A percentile compares a stretch with the other conserved stretches of the same genome.
phyloP scores from a whole-genome alignment of 768 basidiomycete genomes.

The Naganishia randhawae region DNA sequence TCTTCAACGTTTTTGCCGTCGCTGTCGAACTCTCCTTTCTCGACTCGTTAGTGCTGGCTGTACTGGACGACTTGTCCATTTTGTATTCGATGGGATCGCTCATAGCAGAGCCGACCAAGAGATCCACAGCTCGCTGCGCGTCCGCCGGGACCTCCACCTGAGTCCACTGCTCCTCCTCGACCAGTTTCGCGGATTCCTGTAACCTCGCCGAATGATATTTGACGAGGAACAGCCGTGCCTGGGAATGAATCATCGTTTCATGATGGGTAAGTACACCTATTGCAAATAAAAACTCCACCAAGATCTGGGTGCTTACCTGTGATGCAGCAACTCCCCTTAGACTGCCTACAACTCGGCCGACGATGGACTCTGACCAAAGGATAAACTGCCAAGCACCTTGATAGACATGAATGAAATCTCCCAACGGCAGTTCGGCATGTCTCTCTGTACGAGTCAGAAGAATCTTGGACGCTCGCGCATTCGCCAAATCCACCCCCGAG shows the following conservation, averaged over 20 bases:
- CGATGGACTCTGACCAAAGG: conserved; percentile 68
- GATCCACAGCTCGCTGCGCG: conserved; percentile 68
- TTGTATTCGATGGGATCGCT: conserved; percentile 70
- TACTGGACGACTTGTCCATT: conserved; percentile 45
- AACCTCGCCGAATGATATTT: conserved; percentile 78
- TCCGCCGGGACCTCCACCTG: conserved; percentile 66
- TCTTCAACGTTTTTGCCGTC: conserved; percentile 53
- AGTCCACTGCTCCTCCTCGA: conserved; percentile 94
- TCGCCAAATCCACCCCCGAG: conserved; percentile 71
- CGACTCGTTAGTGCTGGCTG: background rate
- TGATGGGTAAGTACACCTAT: background rate
- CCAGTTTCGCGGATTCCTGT: conserved; percentile 74
- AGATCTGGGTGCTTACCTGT: conserved; percentile 60
- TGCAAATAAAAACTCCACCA: conserved; percentile 12
- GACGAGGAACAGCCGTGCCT: conserved; percentile 85
- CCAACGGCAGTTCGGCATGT: conserved; percentile 67
- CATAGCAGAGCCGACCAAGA: conserved; percentile 76
- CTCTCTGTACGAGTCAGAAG: conserved; percentile 71
- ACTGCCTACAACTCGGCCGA: conserved; percentile 86
- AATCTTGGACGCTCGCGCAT: conserved; percentile 75
- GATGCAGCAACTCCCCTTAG: conserved; percentile 77
- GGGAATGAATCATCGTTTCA: background rate
- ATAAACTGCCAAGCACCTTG: conserved; percentile 16
- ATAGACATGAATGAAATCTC: conserved; percentile 61
- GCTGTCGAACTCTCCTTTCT: background rate